These are phyloP conservation scores for Pseudocercospora ulei DNA, from an alignment of 2,329 filamentous ascomycete genomes.

Conservation along the genomic window DNA sequence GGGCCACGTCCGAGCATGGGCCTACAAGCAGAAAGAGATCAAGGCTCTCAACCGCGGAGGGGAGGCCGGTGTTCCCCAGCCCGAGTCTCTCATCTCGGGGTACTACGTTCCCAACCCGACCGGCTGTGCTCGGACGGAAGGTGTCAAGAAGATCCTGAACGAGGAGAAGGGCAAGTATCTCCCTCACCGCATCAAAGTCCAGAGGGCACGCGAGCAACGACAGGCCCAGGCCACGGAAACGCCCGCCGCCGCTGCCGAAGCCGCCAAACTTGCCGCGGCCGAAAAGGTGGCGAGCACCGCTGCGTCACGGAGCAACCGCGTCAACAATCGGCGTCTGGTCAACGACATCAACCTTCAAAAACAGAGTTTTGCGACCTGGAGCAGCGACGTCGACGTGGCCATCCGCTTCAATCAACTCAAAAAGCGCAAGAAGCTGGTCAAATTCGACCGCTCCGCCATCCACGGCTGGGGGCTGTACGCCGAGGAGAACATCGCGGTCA, in stretches of 20 bases:
- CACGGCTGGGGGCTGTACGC: conserved; percentile 98
- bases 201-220: conserved; percentile 82
- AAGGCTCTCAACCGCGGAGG: conserved; percentile 57
- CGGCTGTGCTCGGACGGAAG: conserved; percentile 83
- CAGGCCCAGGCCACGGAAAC: conserved; percentile 62
- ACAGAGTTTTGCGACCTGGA: conserved; percentile 57
- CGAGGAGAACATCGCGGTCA: conserved; percentile 91
- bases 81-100: conserved; percentile 49
- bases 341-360: conserved; percentile 95
- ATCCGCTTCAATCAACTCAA: conserved; percentile 98
- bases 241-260: conserved; percentile 52
- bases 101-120: conserved; percentile 79
- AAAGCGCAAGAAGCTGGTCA: conserved; percentile 98
- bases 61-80: conserved; percentile 45
- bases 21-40: conserved; percentile 62
- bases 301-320: conserved; percentile 84
- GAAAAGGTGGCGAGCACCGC: conserved; percentile 77
- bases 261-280: conserved; percentile 54
- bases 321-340: conserved; percentile 87
- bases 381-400: conserved; percentile 70
- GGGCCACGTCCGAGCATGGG: conserved; percentile 53
- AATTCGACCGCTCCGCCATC: conserved; percentile 93
- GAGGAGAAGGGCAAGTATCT: conserved; percentile 97
- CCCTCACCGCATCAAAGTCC: conserved; percentile 92
- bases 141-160: conserved; percentile 89